phyloP scores from a whole-genome alignment of 2,329 filamentous ascomycete species.

The Xylariaceae sp. region DNA sequence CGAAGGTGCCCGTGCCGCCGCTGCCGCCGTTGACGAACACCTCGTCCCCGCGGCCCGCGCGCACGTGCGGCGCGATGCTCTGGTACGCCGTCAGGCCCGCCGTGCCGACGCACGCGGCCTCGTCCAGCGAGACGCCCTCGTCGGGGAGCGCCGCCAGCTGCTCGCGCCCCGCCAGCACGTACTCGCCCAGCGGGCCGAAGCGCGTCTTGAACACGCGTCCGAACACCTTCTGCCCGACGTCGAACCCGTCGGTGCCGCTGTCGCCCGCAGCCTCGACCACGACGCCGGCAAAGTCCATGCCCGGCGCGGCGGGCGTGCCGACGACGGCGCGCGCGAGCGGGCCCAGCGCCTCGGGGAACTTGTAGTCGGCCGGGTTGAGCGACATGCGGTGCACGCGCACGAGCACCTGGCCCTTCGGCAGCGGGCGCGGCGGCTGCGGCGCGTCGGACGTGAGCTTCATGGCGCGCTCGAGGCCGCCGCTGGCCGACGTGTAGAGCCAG shows the following conservation, averaged over 20 bases:
- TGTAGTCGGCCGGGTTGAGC: constrained; percentile 60
- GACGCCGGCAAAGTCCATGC: constrained; percentile 42
- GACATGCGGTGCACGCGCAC: constrained; percentile 45
- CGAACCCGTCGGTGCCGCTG: constrained; percentile 17
- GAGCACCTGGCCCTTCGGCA: constrained; percentile 39
- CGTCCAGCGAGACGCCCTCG: constrained; percentile 31
- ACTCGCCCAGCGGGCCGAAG: constrained; percentile 36
- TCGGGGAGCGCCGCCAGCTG: constrained; percentile 33
- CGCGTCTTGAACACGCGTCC: constrained; percentile 26
- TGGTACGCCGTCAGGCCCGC: constrained; percentile 42
- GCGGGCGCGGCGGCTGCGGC: constrained; percentile 31
- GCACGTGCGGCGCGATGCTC: constrained; percentile 36
- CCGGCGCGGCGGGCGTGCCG: constrained; percentile 36
- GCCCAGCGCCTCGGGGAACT: constrained; percentile 43
- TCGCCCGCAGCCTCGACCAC: constrained; percentile 17
- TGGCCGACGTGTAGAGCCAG: constrained; percentile 45
- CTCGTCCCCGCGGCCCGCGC: constrained; percentile 38
- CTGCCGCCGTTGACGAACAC: constrained; percentile 60
- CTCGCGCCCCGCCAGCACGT: constrained; percentile 23
- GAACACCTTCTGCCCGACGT: constrained; percentile 37
- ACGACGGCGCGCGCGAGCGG: constrained; percentile 32
- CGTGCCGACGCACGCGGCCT: constrained; percentile 35
- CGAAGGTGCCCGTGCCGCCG: constrained; percentile 53
- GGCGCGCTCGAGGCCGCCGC: constrained; percentile 43
- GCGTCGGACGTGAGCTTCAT: constrained; percentile 37